These are phyloP conservation scores for Ammopiptanthus mongolicus DNA, from an alignment of 306 rosid species.

Conservation along the genomic window DNA sequence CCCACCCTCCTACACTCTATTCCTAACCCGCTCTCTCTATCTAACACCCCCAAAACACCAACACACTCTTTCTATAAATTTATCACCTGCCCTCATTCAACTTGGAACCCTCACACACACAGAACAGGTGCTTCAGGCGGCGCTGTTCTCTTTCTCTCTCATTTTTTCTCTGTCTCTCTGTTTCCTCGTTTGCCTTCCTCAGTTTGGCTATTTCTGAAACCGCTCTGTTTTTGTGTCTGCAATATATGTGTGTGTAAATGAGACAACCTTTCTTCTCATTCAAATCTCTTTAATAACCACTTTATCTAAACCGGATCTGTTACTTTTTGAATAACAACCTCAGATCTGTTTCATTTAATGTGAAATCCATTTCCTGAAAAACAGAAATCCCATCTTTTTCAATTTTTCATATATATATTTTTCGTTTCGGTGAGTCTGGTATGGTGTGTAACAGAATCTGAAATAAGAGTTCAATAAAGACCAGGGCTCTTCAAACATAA, in stretches of 20 bases:
- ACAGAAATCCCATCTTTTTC: not conserved
- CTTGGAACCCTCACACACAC: conserved; percentile 29
- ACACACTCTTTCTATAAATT: conserved; percentile 41
- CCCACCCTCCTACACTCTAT: not conserved
- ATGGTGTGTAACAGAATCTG: not conserved
- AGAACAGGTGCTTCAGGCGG: conserved; percentile 8
- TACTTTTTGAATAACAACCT: not conserved
- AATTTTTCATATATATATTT: too few species aligned
- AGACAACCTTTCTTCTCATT: not conserved
- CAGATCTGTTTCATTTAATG: conserved; percentile 26
- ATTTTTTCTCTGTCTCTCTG: not conserved
- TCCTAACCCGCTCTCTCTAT: not conserved
- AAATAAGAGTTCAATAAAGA: not conserved
- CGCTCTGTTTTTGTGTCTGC: not conserved
- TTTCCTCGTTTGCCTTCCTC: not conserved
- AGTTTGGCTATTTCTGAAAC: not conserved
- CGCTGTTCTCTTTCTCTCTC: not conserved
- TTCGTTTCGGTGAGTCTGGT: too few species aligned
- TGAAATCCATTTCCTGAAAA: not conserved
- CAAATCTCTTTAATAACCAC: not conserved
- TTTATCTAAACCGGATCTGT: not conserved
- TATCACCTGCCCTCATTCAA: not conserved
- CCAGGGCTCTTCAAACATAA: not conserved
- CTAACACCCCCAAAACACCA: not conserved
- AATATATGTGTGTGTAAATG: too few species aligned